phyloP scores from a whole-genome alignment of 495 filamentous ascomycete genomes.

The Penicillium crystallinum region DNA sequence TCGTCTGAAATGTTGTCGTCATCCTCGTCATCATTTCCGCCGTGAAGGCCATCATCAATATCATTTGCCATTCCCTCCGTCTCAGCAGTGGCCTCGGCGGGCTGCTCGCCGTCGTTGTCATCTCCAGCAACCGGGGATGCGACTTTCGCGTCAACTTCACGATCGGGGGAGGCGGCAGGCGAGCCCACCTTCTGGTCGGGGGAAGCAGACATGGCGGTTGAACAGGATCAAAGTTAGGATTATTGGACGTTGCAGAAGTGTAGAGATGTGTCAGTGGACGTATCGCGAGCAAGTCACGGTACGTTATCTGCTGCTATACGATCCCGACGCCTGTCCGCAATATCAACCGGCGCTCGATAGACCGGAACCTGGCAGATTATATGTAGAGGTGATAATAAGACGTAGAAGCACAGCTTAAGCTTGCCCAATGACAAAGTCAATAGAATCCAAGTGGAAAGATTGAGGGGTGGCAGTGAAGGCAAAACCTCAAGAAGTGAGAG shows the following conservation, averaged over 20 bases:
- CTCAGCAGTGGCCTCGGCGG: conserved; percentile 12
- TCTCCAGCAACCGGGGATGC: conserved; percentile 22
- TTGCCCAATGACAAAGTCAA: not conserved
- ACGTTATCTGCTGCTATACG: conserved; percentile 6
- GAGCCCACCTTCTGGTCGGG: conserved; percentile 28
- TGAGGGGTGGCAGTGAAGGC: conserved; percentile 9
- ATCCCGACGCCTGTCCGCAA: conserved; percentile 12
- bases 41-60: conserved; percentile 8
- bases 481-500: conserved; percentile 12
- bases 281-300: conserved; percentile 13
- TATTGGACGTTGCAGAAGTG: not conserved
- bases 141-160: conserved; percentile 21
- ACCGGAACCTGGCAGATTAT: not conserved
- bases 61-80: conserved; percentile 4
- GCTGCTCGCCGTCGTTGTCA: conserved; percentile 19
- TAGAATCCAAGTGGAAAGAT: conserved; percentile 4
- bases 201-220: conserved; percentile 36
- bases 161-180: conserved; percentile 20
- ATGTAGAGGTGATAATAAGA: not conserved
- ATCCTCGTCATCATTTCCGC: conserved; percentile 17
- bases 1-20: conserved; percentile 60
- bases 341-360: not conserved
- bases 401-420: not conserved
- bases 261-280: not conserved
- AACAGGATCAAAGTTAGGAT: not conserved